A percentile compares a stretch with the other conserved stretches of the same genome.
Conservation (phyloP, 805 yeast species). For the Jamesozyma hellenica region DNA sequence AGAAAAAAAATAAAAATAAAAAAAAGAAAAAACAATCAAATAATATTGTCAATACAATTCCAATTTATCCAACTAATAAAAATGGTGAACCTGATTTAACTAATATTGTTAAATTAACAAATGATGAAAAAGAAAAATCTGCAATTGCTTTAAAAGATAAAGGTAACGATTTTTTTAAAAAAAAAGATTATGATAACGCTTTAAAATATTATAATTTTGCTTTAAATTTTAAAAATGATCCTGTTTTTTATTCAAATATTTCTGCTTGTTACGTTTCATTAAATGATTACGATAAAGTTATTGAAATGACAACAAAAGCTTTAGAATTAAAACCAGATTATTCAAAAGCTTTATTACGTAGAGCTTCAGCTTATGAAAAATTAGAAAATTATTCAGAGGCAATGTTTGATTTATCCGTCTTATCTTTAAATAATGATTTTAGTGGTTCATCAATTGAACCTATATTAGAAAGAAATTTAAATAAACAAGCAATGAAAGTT, state of each 20-base stretch:
- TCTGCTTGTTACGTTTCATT: slow-evolving; percentile 90
- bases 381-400: slow-evolving; percentile 73
- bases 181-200: slow-evolving; percentile 63
- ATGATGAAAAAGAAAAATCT: slow-evolving; percentile 47
- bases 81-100: slow-evolving; percentile 52
- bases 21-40: slow-evolving; percentile 74
- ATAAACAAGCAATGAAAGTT: slow-evolving; percentile 64
- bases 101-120: slow-evolving; percentile 35
- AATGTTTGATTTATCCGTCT: slow-evolving; percentile 81
- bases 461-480: slow-evolving; percentile 78
- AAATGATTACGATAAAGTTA: slow-evolving; percentile 69
- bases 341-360: slow-evolving; percentile 81
- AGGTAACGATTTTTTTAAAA: slow-evolving; percentile 73
- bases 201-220: slow-evolving; percentile 74
- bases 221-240: slow-evolving; percentile 62
- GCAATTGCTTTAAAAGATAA: slow-evolving; percentile 76
- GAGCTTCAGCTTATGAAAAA: slow-evolving; percentile 86
- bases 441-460: slow-evolving; percentile 67
- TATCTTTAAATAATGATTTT: slow-evolving; percentile 77
- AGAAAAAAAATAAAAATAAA: slow-evolving; percentile 67
- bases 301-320: slow-evolving; percentile 82
- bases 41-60: slow-evolving; percentile 64
- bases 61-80: slow-evolving; percentile 48
- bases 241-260: slow-evolving; percentile 87
- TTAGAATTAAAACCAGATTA: slow-evolving; percentile 80